Base-by-base conservation (phyloP, 345 rosid species). In the Lumnitzera littorea region DNA sequence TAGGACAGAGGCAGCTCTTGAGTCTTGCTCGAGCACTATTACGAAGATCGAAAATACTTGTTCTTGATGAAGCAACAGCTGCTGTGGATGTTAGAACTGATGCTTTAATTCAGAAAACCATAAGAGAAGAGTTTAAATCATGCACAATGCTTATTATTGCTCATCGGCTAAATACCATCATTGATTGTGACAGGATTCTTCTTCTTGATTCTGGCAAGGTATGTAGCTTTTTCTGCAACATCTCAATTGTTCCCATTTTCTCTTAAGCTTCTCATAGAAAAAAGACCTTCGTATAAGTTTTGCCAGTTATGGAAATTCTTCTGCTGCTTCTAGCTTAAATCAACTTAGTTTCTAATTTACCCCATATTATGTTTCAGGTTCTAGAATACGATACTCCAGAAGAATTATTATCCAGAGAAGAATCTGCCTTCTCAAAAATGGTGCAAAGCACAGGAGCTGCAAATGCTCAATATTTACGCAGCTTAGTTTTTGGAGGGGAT, bases 11-110 rank as follows among this genome's bases (percentile, higher is more conserved):
- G 77, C 99, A 94, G 70, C 70, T 94, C 62, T 62, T 94, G 61
- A 94, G 99, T 84, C 99, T 94, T 82, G 87, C 97, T 51, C 96
- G 99, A 54, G 99, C 99, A 13, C 68, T 94, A 67, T 71, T 94
- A 70, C 87, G 99, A 62, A 82, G 99, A 70, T 86, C 99, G 24
- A 94, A 94, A 86, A 94, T 94, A 74, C 96, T 94, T 55, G 89
- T 90, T 24, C 99, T 94, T 36, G 99, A 94, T 72, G 99, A 94
- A 79, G 99, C 99, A 60, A 94, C 99, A 60, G 99, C 99, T 48
- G 97, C 99, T 69, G 99, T 94, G 57, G 99, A 94, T 68, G 99
- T 94, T 43, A 83, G 99, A 74, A 94, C 99, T 7, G 99, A 94
- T 79, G 96, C 96, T 62, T 84, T 94, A 64, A 94, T 94, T 66